Base-by-base conservation (phyloP, 768 basidiomycete genomes). In the Trametes meyenii region DNA sequence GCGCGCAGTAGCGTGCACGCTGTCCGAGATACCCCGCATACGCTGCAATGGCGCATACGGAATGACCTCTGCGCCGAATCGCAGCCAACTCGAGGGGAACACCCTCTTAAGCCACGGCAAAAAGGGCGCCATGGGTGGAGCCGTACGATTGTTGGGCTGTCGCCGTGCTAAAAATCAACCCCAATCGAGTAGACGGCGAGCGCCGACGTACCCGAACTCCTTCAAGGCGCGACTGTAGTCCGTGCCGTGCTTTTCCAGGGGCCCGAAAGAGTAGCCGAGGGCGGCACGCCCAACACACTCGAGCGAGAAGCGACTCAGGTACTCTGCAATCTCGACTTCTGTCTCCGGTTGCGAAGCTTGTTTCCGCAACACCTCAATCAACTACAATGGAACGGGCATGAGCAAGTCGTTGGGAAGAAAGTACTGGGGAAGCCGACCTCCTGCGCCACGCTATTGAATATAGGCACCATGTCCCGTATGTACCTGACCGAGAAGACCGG, bases 201-300 rank as follows among this genome's bases (percentile, higher is more conserved):
- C 0, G 4, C 3, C 29, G 8, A 54, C 60, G 3, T 17, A 61
- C 60, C 60, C 60, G 29, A 61, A 61, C 48, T 55, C 52, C 39
- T 55, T 54, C 7, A 61, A 48, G 11, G 60, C 60, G 24, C 60
- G 60, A 24, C 60, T 61, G 46, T 61, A 55, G 44, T 49, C 52
- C 17, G 60, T 61, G 4, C 60, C 60, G 12, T 61, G 51, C n/a
- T 61, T 40, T 16, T 54, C 46, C 19, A 61, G 45, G 14, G 60
- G 46, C 8, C 60, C 60, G 26, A 61, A 61, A 5, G 60, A 55
- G 14, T 55, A 53, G 2, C 53, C 60, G 1, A 61, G 48, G 0
- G 26, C 52, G 7, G 60, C 53, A 36, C 60, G 60, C 1, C 60
- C 60, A 24, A 55, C 46, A 35, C 52, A 54, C 44, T 61, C 60